Evolutionary conservation across 352 stramenopile species (phyloP).

Genomic region (Phytophthora nicotianae): DNA sequence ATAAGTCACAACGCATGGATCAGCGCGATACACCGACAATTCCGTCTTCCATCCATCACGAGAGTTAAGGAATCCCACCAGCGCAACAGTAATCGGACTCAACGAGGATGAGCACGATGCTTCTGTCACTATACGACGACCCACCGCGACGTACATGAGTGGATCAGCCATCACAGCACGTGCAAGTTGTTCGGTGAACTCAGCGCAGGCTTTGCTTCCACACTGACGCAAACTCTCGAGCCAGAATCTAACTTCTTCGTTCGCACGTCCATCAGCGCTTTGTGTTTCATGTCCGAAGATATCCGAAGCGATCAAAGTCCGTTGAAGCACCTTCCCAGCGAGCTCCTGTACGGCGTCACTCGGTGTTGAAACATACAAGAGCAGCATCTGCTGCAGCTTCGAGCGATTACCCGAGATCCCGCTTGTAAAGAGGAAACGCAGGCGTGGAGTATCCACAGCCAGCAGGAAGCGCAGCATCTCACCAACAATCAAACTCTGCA

Average conservation of each 20-base stretch:
- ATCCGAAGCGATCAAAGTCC: conserved; percentile 55
- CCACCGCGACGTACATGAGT: conserved; percentile 49
- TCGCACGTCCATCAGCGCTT: conserved; percentile 24
- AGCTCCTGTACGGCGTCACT: conserved; percentile 48
- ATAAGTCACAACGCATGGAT: conserved; percentile 43
- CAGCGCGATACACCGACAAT: conserved; percentile 27
- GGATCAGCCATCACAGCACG: conserved; percentile 53
- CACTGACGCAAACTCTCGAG: conserved; percentile 57
- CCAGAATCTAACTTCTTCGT: conserved; percentile 70
- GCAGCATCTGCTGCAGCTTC: conserved; percentile 74
- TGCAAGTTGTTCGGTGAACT: conserved; percentile 54
- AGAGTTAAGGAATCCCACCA: conserved; percentile 56
- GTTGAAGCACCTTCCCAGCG: conserved; percentile 51
- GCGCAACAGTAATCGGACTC: conserved; percentile 54
- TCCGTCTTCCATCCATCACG: conserved; percentile 1
- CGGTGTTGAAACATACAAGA: conserved; percentile 50
- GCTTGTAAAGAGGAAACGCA: conserved; percentile 57
- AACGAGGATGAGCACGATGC: conserved; percentile 21
- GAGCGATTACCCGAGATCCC: conserved; percentile 32
- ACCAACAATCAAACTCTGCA: conserved; percentile 64
- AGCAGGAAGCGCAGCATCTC: conserved; percentile 78
- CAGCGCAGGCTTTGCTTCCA: conserved; percentile 37
- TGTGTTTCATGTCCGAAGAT: conserved; percentile 54
- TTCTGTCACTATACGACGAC: conserved; percentile 21
- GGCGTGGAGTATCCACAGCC: conserved; percentile 55